Conservation (phyloP, 805 yeast species). For the Pichia exigua region DNA sequence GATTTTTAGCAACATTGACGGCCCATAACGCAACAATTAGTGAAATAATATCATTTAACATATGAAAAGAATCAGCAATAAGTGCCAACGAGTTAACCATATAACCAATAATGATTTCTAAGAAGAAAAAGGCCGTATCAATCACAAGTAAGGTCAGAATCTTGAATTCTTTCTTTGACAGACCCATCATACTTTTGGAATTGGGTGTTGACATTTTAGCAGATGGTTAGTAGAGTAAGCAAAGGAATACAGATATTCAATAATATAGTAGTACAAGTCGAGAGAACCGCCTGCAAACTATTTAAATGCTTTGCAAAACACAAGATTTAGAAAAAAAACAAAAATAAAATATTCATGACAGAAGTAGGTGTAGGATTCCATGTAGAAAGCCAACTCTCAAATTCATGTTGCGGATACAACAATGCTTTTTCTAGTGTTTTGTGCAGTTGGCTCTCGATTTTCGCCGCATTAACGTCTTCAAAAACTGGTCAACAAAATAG, state of each 20-base stretch:
- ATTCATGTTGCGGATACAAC: too few species aligned
- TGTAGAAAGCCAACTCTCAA: too few species aligned
- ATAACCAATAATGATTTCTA: slow-evolving; percentile 82
- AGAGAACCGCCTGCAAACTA: too few species aligned
- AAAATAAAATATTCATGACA: too few species aligned
- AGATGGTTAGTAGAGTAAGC: not conserved
- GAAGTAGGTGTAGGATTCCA: too few species aligned
- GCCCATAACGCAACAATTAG: slow-evolving; percentile 93
- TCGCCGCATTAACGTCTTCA: too few species aligned
- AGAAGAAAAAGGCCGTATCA: slow-evolving; percentile 75
- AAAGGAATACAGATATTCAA: not conserved
- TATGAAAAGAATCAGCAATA: slow-evolving; percentile 95
- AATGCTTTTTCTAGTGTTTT: too few species aligned
- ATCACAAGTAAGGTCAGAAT: slow-evolving; percentile 63
- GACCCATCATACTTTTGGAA: slow-evolving; percentile 8
- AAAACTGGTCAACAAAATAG: too few species aligned
- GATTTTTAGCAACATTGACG: slow-evolving; percentile 75
- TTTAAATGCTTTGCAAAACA: too few species aligned
- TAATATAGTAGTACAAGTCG: too few species aligned
- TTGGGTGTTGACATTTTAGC: not conserved
- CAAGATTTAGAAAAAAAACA: not conserved
- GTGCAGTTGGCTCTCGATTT: too few species aligned
- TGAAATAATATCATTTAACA: slow-evolving; percentile 92
- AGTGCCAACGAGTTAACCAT: slow-evolving; percentile 90
- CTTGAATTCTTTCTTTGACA: slow-evolving; percentile 51